These are phyloP conservation scores for Leavenworthia alabamica DNA, from an alignment of 345 rosid genomes.

Conservation along the genomic window DNA sequence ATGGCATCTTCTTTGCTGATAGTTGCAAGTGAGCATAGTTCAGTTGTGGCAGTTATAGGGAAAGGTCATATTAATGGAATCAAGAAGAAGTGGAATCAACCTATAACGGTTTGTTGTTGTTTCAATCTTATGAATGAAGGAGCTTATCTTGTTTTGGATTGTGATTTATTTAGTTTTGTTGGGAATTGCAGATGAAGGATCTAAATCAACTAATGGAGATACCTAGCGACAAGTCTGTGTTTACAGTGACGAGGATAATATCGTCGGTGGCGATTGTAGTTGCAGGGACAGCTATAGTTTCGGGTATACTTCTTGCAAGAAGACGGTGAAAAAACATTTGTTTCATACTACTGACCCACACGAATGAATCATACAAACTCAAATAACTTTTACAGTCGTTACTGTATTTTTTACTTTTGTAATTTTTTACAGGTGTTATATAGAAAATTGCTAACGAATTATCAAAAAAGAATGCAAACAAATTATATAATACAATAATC, in stretches of 20 bases:
- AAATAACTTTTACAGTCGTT: background rate
- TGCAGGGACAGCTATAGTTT: constrained; percentile 62
- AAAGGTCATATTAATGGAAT: constrained; percentile 95
- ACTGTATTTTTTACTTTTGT: background rate
- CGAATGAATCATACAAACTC: constrained; percentile 16
- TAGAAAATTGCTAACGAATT: too few species aligned
- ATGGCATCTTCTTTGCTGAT: constrained; percentile 70
- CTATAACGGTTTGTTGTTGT: constrained; percentile 45
- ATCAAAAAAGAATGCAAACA: too few species aligned
- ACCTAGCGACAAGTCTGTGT: constrained; percentile 42
- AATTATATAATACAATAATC: too few species aligned
- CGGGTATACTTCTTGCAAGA: constrained; percentile 55
- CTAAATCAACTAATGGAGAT: constrained; percentile 69
- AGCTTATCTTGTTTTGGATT: background rate
- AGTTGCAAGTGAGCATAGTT: constrained; percentile 63
- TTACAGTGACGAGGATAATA: constrained; percentile 46
- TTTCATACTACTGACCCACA: constrained; percentile 11
- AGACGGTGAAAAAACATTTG: constrained; percentile 39
- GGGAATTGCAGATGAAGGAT: constrained; percentile 44
- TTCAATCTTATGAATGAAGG: background rate
- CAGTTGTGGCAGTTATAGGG: constrained; percentile 96
- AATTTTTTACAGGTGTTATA: too few species aligned
- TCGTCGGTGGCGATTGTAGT: constrained; percentile 60
- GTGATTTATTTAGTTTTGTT: background rate
- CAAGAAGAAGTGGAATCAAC: constrained; percentile 79